These are phyloP conservation scores for Vachellia pachyceras DNA, from an alignment of 306 rosid genomes.

Conservation along the genomic window DNA sequence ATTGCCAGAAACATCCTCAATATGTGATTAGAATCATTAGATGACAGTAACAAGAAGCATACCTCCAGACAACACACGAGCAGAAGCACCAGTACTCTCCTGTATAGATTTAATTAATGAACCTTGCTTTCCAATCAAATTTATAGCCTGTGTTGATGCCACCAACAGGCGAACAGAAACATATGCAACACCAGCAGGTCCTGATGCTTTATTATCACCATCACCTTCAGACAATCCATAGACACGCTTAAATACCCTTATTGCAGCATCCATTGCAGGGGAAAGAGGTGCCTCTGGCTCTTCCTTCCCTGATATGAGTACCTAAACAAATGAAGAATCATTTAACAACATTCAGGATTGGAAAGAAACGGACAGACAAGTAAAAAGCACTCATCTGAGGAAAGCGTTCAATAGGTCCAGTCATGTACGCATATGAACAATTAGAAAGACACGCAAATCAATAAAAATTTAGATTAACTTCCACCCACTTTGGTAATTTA, in stretches of 20 bases:
- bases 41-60: constrained; percentile 33
- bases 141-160: constrained; percentile 97
- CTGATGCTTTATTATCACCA: constrained; percentile 49
- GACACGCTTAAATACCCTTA: constrained; percentile 83
- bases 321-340: constrained; percentile 52
- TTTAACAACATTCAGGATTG: constrained; percentile 21
- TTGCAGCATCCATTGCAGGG: constrained; percentile 95
- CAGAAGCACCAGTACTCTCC: constrained; percentile 77
- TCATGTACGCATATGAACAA: neutral
- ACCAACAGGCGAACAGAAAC: constrained; percentile 82
- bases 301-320: constrained; percentile 89
- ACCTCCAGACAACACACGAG: constrained; percentile 90
- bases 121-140: constrained; percentile 96
- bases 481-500: constrained; percentile 17
- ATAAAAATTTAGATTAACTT: constrained; percentile 3
- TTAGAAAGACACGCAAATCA: constrained; percentile 12
- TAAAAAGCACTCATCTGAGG: constrained; percentile 1
- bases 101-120: constrained; percentile 90
- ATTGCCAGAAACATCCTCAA: constrained; percentile 22
- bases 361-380: constrained; percentile 17
- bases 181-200: constrained; percentile 57
- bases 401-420: neutral
- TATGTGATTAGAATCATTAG: neutral
- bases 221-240: constrained; percentile 78
- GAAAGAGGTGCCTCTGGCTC: constrained; percentile 77